Evolutionary conservation across 2,329 filamentous ascomycete genomes (phyloP).

Genomic region (Fusarium chuoi): DNA sequence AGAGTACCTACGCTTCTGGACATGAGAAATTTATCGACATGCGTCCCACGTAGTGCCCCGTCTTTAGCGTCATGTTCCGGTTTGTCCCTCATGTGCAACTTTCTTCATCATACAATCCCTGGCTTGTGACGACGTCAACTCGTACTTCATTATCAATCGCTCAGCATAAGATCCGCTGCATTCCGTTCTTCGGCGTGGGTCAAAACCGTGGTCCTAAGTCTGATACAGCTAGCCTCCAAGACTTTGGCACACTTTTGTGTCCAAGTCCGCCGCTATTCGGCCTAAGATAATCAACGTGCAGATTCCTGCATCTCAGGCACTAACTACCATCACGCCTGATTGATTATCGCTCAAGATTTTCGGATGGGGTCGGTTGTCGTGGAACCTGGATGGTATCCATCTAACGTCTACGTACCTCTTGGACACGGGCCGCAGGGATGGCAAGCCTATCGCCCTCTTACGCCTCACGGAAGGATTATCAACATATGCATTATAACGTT

Average conservation of each 20-base stretch:
- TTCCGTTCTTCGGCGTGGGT: slow-evolving; percentile 43
- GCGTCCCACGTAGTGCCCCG: slow-evolving; percentile 9
- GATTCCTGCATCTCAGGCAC: slow-evolving; percentile 40
- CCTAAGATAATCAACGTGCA: slow-evolving; percentile 46
- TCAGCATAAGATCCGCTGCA: slow-evolving; percentile 22
- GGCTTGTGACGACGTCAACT: slow-evolving; percentile 32
- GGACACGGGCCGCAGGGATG: neutral
- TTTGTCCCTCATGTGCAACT: slow-evolving; percentile 37
- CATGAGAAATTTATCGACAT: slow-evolving; percentile 29
- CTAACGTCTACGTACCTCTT: neutral
- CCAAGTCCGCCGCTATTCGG: slow-evolving; percentile 25
- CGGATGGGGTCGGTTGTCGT: slow-evolving; percentile 9
- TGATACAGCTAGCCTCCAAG: slow-evolving; percentile 35
- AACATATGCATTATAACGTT: neutral
- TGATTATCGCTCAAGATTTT: slow-evolving; percentile 24
- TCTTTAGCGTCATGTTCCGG: slow-evolving; percentile 33
- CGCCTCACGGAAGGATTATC: neutral
- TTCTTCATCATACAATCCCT: slow-evolving; percentile 7
- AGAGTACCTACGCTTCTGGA: neutral
- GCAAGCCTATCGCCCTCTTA: neutral
- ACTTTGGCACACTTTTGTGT: slow-evolving; percentile 21
- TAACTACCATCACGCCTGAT: slow-evolving; percentile 29
- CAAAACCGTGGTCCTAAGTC: slow-evolving; percentile 30
- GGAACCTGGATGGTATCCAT: slow-evolving; percentile 1
- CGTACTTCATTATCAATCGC: slow-evolving; percentile 27